phyloP scores from a whole-genome alignment of 2,329 filamentous ascomycete species.

The Zopfia rhizophila region DNA sequence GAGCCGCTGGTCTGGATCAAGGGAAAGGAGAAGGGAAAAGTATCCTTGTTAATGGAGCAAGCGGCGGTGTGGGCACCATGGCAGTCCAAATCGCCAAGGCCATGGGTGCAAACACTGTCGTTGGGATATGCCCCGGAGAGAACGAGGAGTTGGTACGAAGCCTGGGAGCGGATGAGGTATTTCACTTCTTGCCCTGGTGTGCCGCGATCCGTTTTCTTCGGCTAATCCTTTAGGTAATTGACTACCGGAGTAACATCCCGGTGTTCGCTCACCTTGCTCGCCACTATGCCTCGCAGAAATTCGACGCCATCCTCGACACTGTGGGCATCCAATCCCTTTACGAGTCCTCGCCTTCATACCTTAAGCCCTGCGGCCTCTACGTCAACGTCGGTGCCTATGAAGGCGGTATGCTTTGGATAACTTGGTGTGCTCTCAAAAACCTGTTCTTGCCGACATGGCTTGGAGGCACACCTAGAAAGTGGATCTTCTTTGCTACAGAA shows the following conservation, averaged over 20 bases:
- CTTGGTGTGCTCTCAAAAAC: constrained; percentile 53
- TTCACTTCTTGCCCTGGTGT: too few relatives aligned
- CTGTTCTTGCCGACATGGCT: constrained; percentile 52
- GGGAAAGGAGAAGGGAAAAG: constrained; percentile 50
- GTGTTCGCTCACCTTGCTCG: constrained; percentile 49
- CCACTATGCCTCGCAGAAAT: constrained; percentile 43
- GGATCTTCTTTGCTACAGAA: constrained; percentile 26
- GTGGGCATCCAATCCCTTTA: constrained; percentile 59
- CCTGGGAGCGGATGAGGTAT: constrained; percentile 55
- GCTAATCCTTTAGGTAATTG: too few relatives aligned
- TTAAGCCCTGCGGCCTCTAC: constrained; percentile 52
- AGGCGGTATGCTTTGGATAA: constrained; percentile 41
- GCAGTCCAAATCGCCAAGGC: constrained; percentile 56
- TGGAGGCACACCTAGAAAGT: constrained; percentile 53
- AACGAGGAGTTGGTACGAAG: constrained; percentile 56
- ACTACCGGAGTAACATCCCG: constrained; percentile 38
- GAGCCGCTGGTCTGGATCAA: constrained; percentile 40
- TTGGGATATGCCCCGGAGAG: constrained; percentile 58
- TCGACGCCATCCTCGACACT: constrained; percentile 60
- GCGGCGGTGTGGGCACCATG: constrained; percentile 61
- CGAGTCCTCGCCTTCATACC: constrained; percentile 50
- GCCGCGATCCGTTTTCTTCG: too few relatives aligned
- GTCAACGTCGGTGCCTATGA: constrained; percentile 52
- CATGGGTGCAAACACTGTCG: constrained; percentile 51
- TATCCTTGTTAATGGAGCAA: constrained; percentile 62